A percentile compares a stretch with the other conserved stretches of the same genome.
Conservation (phyloP, 805 yeast species). For the Candida cerambycidarum region DNA sequence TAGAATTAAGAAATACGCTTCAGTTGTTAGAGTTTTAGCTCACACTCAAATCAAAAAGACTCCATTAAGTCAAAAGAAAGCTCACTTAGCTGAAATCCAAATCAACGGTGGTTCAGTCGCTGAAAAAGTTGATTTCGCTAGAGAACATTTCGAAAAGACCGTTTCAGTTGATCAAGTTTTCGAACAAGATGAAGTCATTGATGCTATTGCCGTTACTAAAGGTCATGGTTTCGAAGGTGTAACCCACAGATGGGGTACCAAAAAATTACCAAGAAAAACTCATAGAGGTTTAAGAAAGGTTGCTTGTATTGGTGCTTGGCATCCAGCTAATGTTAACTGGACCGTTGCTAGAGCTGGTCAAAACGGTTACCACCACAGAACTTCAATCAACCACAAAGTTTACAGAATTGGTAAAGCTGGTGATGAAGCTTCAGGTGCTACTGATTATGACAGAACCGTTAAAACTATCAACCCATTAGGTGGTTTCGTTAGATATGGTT, state of each 20-base stretch:
- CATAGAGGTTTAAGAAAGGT: slow-evolving; percentile 99
- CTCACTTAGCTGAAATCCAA: slow-evolving; percentile 99
- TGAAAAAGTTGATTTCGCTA: slow-evolving; percentile 98
- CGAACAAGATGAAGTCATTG: slow-evolving; percentile 98
- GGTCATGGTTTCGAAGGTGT: slow-evolving; percentile 99
- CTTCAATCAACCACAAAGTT: slow-evolving; percentile 99
- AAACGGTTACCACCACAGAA: slow-evolving; percentile 99
- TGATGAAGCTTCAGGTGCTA: slow-evolving; percentile 92
- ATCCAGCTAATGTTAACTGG: slow-evolving; percentile 99
- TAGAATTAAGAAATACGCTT: slow-evolving; percentile 96
- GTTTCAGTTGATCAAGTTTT: slow-evolving; percentile 93
- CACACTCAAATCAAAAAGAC: slow-evolving; percentile 99
- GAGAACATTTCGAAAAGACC: slow-evolving; percentile 98
- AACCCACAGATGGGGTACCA: slow-evolving; percentile 99
- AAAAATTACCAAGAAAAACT: slow-evolving; percentile 99
- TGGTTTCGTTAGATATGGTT: slow-evolving; percentile 99
- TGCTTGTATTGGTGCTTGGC: slow-evolving; percentile 99
- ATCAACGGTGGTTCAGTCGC: slow-evolving; percentile 98
- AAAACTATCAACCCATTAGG: slow-evolving; percentile 99
- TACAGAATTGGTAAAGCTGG: slow-evolving; percentile 98
- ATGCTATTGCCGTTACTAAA: slow-evolving; percentile 98
- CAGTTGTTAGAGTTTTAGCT: slow-evolving; percentile 97
- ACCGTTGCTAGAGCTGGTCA: slow-evolving; percentile 99
- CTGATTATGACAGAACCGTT: slow-evolving; percentile 99
- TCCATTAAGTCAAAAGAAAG: slow-evolving; percentile 98